Percentiles rank a stretch among this genome's conserved stretches.
Conservation (phyloP, 2,329 filamentous ascomycete species). For the Orbilia brochopaga region DNA sequence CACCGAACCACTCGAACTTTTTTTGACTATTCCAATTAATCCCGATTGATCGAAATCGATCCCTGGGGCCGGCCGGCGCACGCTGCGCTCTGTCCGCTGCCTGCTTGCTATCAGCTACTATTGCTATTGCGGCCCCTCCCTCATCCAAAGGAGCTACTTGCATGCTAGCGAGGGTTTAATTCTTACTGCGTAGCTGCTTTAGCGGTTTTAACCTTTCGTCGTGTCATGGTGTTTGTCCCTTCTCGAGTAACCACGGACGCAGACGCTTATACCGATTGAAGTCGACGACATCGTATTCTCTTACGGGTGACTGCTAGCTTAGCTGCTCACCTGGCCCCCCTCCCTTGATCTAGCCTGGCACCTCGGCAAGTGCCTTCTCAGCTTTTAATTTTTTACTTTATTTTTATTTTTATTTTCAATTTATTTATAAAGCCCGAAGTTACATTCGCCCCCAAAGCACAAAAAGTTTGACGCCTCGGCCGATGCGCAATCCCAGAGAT, state of each 20-base stretch:
- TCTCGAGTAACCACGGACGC: not conserved
- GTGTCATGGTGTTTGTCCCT: not conserved
- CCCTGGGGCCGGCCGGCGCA: no score
- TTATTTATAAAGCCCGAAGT: not conserved
- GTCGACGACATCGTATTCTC: no score
- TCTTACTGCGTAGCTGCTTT: not conserved
- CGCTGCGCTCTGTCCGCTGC: no score
- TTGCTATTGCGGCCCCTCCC: no score
- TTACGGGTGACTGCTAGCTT: no score
- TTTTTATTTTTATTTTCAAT: no score
- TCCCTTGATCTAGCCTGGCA: not conserved
- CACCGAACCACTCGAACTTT: not conserved
- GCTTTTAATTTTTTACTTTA: no score
- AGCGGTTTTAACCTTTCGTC: not conserved
- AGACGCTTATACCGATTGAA: not conserved
- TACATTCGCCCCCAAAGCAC: not conserved
- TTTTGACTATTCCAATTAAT: not conserved
- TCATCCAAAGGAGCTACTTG: constrained; percentile 3
- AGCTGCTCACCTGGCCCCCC: no score
- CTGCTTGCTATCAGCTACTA: no score
- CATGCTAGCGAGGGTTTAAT: not conserved
- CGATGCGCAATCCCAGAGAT: not conserved
- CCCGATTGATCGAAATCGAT: no score
- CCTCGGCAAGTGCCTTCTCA: constrained; percentile 3
- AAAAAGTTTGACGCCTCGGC: not conserved